Conservation (phyloP, 768 basidiomycete genomes). For the Sporobolomyces pararoseus region DNA sequence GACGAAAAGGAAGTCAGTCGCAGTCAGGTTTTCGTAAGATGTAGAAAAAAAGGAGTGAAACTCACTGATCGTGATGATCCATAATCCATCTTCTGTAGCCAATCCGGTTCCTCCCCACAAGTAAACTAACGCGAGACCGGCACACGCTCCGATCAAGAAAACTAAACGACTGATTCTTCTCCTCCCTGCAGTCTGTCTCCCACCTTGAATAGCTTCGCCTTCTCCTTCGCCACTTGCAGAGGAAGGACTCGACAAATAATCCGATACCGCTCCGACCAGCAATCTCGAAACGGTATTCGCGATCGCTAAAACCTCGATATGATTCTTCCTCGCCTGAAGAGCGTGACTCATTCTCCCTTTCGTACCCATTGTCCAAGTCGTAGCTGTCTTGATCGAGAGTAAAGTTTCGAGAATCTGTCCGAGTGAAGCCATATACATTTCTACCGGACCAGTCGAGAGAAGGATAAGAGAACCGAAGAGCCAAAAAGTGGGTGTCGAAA, state of each 20-base stretch:
- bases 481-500: conserved; percentile 35
- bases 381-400: not conserved
- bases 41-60: too few relatives aligned
- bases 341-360: not conserved
- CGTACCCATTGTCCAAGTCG: not conserved
- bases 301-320: conserved; percentile 39
- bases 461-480: conserved; percentile 38
- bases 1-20: not conserved
- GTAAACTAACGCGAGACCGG: conserved; percentile 6
- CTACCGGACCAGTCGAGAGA: conserved; percentile 28
- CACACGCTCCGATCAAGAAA: conserved; percentile 16
- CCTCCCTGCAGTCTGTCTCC: not conserved
- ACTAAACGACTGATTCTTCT: conserved; percentile 15
- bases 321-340: conserved; percentile 24
- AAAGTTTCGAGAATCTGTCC: conserved; percentile 27
- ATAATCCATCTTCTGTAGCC: conserved; percentile 8
- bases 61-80: conserved; percentile 32
- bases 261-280: conserved; percentile 36
- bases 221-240: not conserved
- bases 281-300: conserved; percentile 40
- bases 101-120: conserved; percentile 23
- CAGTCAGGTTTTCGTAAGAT: too few relatives aligned
- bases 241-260: conserved; percentile 33
- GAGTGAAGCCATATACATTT: conserved; percentile 36
- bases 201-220: not conserved